Percentiles rank a stretch among this genome's conserved stretches.
phyloP scores from a whole-genome alignment of 192 early-diverging fungal genomes.

The Coemansia sp. region DNA sequence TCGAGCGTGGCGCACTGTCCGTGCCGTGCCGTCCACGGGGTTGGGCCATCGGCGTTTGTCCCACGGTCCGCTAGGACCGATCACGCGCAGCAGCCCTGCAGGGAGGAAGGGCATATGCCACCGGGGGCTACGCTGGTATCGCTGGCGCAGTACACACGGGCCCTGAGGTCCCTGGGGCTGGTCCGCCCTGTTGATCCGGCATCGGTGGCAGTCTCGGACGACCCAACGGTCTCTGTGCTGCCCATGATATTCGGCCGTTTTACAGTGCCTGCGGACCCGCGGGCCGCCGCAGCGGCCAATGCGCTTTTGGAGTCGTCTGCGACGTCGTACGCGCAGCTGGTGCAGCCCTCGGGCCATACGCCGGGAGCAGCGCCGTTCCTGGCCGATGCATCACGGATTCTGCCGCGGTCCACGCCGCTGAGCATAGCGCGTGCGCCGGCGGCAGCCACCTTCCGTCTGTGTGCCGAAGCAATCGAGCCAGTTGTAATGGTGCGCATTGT shows the following conservation, averaged over 20 bases:
- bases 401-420: constrained; percentile 32
- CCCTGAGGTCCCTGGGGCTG: constrained; percentile 28
- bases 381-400: constrained; percentile 6
- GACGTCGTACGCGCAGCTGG: constrained; percentile 21
- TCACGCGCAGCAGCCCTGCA: background rate
- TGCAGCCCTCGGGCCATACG: constrained; percentile 7
- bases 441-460: constrained; percentile 18
- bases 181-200: constrained; percentile 33
- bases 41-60: constrained; percentile 42
- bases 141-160: constrained; percentile 22
- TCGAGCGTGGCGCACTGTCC: constrained; percentile 45
- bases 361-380: constrained; percentile 22
- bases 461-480: constrained; percentile 10
- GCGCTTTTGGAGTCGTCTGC: constrained; percentile 32
- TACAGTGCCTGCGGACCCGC: constrained; percentile 28
- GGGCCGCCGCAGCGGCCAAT: constrained; percentile 24
- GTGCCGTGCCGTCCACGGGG: constrained; percentile 33
- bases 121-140: constrained; percentile 27
- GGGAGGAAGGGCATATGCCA: background rate
- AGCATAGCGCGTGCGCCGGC: constrained; percentile 9
- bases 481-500: constrained; percentile 8
- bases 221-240: constrained; percentile 23
- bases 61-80: constrained; percentile 7
- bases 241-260: constrained; percentile 44
- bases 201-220: constrained; percentile 10